Evolutionary conservation across 1,139 yeast genomes (phyloP).

Genomic region (Taphrina deformans): DNA sequence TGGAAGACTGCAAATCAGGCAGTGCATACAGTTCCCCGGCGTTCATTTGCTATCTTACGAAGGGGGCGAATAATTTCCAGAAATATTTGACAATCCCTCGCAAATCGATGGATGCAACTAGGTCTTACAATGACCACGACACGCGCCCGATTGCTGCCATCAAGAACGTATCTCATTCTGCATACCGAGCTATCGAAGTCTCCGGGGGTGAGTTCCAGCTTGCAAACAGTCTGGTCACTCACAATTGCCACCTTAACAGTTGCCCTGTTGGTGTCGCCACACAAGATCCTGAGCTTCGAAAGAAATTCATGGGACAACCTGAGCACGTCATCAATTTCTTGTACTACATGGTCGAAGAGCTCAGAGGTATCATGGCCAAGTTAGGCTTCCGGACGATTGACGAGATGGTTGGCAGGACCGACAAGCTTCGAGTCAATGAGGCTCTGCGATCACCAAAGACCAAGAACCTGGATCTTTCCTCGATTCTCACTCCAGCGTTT

Average conservation of each 20-base stretch:
- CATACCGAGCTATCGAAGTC: neutral
- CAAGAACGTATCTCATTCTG: neutral
- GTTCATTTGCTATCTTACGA: neutral
- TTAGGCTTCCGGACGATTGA: slow-evolving; percentile 93
- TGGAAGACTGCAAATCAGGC: neutral
- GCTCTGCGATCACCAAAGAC: slow-evolving; percentile 86
- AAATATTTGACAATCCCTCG: neutral
- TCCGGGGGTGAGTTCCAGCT: neutral
- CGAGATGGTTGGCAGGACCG: slow-evolving; percentile 98
- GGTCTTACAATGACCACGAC: neutral
- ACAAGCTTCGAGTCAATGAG: slow-evolving; percentile 79
- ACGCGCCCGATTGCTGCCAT: neutral
- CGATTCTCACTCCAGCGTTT: slow-evolving; percentile 95
- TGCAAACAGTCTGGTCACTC: neutral
- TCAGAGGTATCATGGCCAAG: slow-evolving; percentile 88
- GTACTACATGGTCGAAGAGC: slow-evolving; percentile 89
- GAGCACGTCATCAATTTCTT: slow-evolving; percentile 98
- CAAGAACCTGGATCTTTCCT: slow-evolving; percentile 84
- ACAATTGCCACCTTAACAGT: slow-evolving; percentile 64
- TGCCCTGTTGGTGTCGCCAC: slow-evolving; percentile 99
- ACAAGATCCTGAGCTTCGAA: slow-evolving; percentile 91
- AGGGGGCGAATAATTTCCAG: neutral
- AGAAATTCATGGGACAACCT: slow-evolving; percentile 93
- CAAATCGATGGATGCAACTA: neutral
- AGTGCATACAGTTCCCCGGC: neutral